phyloP scores from a whole-genome alignment of 164 flowering plant species.

The Piper longum region DNA sequence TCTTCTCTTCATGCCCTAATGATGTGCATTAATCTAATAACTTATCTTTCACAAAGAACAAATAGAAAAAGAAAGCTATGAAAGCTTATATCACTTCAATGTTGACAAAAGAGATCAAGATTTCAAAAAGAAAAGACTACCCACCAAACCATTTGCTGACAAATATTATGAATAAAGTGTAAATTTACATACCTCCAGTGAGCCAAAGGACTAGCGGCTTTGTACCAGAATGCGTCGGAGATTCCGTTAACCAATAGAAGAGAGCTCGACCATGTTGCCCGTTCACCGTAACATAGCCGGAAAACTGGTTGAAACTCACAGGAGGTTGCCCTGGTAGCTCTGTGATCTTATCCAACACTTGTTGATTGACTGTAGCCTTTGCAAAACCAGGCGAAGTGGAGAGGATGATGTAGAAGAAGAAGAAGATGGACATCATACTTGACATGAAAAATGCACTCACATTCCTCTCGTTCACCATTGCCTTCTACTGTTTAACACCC shows the following conservation, averaged over 20 bases:
- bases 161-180: background rate
- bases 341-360: conserved; percentile 34
- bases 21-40: too few species aligned
- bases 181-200: conserved; percentile 58
- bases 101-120: background rate
- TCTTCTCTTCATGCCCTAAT: too few species aligned
- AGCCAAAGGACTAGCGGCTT: conserved; percentile 91
- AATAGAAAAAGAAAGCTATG: too few species aligned
- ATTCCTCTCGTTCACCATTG: background rate
- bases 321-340: conserved; percentile 68
- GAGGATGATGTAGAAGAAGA: conserved; percentile 4
- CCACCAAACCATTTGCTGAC: background rate
- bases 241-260: conserved; percentile 74
- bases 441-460: background rate
- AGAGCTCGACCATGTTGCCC: conserved; percentile 54
- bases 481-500: background rate
- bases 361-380: conserved; percentile 9
- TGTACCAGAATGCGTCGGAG: conserved; percentile 19
- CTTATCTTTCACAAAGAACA: background rate
- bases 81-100: background rate
- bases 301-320: conserved; percentile 51
- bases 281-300: conserved; percentile 72
- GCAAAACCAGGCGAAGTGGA: conserved; percentile 6
- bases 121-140: background rate
- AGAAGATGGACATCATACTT: background rate